A percentile compares a stretch with the other conserved stretches of the same genome.
Evolutionary conservation across 192 early-diverging fungal genomes (phyloP).

Genomic region (Dissophora ornata): DNA sequence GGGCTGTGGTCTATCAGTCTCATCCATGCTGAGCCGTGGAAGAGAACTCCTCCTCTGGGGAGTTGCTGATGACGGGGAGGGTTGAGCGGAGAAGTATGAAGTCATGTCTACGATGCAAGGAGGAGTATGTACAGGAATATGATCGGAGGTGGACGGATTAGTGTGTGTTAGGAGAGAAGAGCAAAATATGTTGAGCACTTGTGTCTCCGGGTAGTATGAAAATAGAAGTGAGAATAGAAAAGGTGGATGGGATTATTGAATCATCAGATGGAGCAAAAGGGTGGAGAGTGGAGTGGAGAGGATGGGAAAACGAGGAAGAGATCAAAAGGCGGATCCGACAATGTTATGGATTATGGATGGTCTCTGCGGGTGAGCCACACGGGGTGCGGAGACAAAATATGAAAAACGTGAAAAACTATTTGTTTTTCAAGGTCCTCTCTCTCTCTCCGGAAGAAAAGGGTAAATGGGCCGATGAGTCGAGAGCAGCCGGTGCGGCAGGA

Average conservation of each 20-base stretch:
- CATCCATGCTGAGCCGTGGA: constrained; percentile 39
- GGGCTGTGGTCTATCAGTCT: constrained; percentile 22
- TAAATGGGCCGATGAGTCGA: too few species aligned
- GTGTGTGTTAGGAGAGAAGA: background rate
- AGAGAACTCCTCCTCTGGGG: constrained; percentile 45
- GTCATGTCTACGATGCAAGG: constrained; percentile 26
- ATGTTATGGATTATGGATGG: too few species aligned
- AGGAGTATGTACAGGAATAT: background rate
- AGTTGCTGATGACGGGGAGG: constrained; percentile 10
- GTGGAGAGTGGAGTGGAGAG: background rate
- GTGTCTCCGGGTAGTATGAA: background rate
- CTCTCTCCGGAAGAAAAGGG: too few species aligned
- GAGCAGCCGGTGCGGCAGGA: too few species aligned
- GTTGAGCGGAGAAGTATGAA: constrained; percentile 52
- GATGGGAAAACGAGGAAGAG: background rate
- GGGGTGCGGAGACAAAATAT: too few species aligned
- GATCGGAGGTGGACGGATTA: background rate
- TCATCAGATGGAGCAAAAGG: background rate
- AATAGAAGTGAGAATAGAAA: constrained; percentile 1
- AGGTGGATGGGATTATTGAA: constrained; percentile 2
- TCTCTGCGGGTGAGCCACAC: too few species aligned
- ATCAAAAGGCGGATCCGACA: too few species aligned
- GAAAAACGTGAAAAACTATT: too few species aligned
- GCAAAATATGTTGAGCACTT: background rate
- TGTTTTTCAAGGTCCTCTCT: too few species aligned